Base-by-base conservation (phyloP, 2,329 filamentous ascomycete genomes). In the Xylaria sp. region DNA sequence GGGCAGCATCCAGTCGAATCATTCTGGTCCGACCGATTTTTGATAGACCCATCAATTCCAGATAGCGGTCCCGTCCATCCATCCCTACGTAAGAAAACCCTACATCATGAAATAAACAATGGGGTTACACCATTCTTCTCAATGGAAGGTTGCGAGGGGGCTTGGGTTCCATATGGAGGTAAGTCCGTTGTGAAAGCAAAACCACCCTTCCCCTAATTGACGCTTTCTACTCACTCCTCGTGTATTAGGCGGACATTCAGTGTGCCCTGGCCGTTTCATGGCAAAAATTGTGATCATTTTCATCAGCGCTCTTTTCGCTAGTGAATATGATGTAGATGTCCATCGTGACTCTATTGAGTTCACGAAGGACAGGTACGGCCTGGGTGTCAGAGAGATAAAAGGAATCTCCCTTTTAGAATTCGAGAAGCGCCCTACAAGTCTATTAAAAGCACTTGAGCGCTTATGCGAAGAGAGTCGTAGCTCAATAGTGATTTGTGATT, bases 21-120 rank as follows among this genome's bases (percentile, higher is more conserved):
- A 2, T 70, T 69, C 50, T 69, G 61, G 69, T 53, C 62, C 0
- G 66, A 65, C 8, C 35, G 67, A 15, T 64, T 67, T 25, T 9
- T 69, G n/a, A 37, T 63, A 3, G 40, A 66, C 15, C 67, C 59
- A 12, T 7, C 33, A 2, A 64, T 62, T 21, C 54, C 59, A 0
- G 25, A 2, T 1, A 64, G 60, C 17, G 59, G 61, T 0, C 63
- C 60, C 11, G 25, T 58, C 33, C 52, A 25, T 14, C 52, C 21
- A 3, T 21, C 14, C 5, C 14, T 5, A 21, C 9, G 23, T 9
- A 25, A 43, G 19, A 19, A 15, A 11, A 3, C 14, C 15, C 23
- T 5, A 23, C 17, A 15, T 8, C 9, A 15, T 17, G 31, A 50
- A 9, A 2, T 15, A 19, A 31, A 8, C 42, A 33, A 31, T 15